Percentiles rank a stretch among this genome's conserved stretches.
These are phyloP conservation scores for Corchorus olitorius DNA, from an alignment of 345 rosid genomes.

Conservation along the genomic window DNA sequence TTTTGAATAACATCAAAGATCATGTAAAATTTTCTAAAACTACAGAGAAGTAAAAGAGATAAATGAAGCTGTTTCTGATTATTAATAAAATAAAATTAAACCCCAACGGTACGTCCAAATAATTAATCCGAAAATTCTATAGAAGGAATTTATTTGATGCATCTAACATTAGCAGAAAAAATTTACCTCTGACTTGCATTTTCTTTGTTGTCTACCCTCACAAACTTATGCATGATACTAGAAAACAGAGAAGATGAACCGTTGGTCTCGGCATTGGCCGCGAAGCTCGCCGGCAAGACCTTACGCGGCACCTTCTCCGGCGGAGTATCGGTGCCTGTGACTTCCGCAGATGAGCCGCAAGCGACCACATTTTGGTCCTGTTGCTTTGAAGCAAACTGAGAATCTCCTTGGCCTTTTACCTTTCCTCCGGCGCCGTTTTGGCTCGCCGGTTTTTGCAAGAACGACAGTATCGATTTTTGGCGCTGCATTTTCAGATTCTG, in stretches of 20 bases:
- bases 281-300: conserved; percentile 47
- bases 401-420: conserved; percentile 19
- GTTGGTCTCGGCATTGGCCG: conserved; percentile 29
- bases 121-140: neutral
- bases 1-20: neutral
- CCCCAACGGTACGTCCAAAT: conserved; percentile 3
- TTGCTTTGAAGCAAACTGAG: conserved; percentile 32
- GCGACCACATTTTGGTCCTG: conserved; percentile 14
- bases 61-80: neutral
- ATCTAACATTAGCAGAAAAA: neutral
- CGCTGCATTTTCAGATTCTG: conserved; percentile 64
- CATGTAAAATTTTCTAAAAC: neutral
- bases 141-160: neutral
- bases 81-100: conserved; percentile 7
- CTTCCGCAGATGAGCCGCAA: conserved; percentile 43
- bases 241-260: conserved; percentile 68
- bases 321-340: conserved; percentile 78
- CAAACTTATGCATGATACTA: conserved; percentile 87
- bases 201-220: conserved; percentile 49
- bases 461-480: conserved; percentile 73
- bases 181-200: conserved; percentile 47
- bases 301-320: conserved; percentile 91
- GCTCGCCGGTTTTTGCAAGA: conserved; percentile 60
- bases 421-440: conserved; percentile 29
- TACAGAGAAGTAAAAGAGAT: neutral